Evolutionary conservation across 495 filamentous ascomycete genomes (phyloP).

Genomic region (Aspergillus nidulans): DNA sequence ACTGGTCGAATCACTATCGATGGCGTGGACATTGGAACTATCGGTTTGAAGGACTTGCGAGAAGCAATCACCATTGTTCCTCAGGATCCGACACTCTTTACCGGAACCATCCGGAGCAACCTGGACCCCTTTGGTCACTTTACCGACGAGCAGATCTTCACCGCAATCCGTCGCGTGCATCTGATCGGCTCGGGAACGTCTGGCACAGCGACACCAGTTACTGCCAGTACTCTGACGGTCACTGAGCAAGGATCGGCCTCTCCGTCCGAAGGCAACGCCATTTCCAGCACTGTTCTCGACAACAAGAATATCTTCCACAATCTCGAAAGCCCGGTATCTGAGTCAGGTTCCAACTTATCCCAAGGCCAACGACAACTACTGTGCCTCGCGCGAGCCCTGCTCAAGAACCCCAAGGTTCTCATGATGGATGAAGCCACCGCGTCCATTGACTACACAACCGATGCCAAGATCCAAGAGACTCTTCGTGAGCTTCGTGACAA

Average conservation of each 20-base stretch:
- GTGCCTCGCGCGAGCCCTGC: slow-evolving; percentile 88
- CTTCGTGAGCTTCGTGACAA: slow-evolving; percentile 78
- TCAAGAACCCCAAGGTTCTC: slow-evolving; percentile 85
- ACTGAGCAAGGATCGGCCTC: slow-evolving; percentile 18
- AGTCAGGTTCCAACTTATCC: slow-evolving; percentile 93
- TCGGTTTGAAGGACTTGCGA: slow-evolving; percentile 86
- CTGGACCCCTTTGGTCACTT: slow-evolving; percentile 91
- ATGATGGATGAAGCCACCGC: slow-evolving; percentile 99
- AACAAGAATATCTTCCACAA: slow-evolving; percentile 97
- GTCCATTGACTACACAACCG: slow-evolving; percentile 95
- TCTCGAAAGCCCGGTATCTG: slow-evolving; percentile 76
- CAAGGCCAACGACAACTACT: slow-evolving; percentile 95
- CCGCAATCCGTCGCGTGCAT: slow-evolving; percentile 83
- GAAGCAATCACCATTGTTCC: slow-evolving; percentile 97
- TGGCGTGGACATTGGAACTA: slow-evolving; percentile 78
- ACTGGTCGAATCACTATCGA: slow-evolving; percentile 88
- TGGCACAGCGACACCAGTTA: slow-evolving; percentile 39
- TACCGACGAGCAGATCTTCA: slow-evolving; percentile 88
- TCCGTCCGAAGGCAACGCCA: slow-evolving; percentile 40
- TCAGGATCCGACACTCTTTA: slow-evolving; percentile 96
- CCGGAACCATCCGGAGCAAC: slow-evolving; percentile 90
- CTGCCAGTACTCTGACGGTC: slow-evolving; percentile 29
- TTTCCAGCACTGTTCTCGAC: slow-evolving; percentile 33
- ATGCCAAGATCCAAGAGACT: slow-evolving; percentile 92
- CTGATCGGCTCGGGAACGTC: slow-evolving; percentile 64